These are phyloP conservation scores for Ophiostoma australiae DNA, from an alignment of 2,329 filamentous ascomycete genomes.

Conservation along the genomic window DNA sequence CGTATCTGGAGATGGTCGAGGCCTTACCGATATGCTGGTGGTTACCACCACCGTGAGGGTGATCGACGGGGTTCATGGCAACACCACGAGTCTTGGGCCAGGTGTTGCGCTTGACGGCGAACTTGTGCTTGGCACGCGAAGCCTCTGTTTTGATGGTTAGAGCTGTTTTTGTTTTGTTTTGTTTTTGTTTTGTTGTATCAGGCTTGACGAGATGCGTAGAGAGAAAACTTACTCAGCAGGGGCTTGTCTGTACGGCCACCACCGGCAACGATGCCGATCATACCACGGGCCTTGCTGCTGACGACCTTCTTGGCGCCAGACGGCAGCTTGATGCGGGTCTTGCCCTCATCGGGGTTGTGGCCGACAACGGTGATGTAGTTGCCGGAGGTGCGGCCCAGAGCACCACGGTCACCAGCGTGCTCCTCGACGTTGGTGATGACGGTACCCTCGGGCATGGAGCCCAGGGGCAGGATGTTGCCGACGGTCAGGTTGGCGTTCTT, in stretches of 20 bases:
- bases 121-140: constrained; percentile 99
- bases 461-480: constrained; percentile 94
- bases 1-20: constrained; percentile 98
- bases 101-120: constrained; percentile 99
- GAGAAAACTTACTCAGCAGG: constrained; percentile 67
- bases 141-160: constrained; percentile 63
- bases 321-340: constrained; percentile 99
- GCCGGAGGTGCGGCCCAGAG: constrained; percentile 92
- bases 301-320: constrained; percentile 99
- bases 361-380: constrained; percentile 99
- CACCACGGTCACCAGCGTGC: constrained; percentile 95
- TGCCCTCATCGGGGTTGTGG: constrained; percentile 98
- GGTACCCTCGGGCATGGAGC: constrained; percentile 96
- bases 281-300: constrained; percentile 84
- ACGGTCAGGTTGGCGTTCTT: constrained; percentile 97
- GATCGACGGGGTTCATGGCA: constrained; percentile 99
- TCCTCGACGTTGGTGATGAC: constrained; percentile 99
- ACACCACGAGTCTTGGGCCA: constrained; percentile 99
- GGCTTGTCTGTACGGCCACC: constrained; percentile 99
- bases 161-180: background rate
- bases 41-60: constrained; percentile 98
- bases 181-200: too few relatives aligned
- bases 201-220: background rate
- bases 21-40: constrained; percentile 99
- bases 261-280: constrained; percentile 99